Conservation (phyloP, 2,329 filamentous ascomycete genomes). For the Fusarium setosum region DNA sequence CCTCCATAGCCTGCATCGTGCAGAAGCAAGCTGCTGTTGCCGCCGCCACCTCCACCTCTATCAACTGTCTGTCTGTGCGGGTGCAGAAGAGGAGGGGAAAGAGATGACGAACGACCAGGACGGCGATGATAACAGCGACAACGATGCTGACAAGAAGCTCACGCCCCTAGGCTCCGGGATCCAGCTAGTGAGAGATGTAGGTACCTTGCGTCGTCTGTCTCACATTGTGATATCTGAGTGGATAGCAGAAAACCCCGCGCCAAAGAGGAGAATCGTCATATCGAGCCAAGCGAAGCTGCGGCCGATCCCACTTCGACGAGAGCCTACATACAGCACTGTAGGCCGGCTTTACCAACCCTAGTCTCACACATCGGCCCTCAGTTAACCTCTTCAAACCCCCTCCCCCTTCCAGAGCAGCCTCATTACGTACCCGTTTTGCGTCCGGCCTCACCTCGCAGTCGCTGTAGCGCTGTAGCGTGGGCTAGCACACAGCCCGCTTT, state of each 20-base stretch:
- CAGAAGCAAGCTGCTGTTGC: constrained; percentile 8
- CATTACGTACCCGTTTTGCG: constrained; percentile 33
- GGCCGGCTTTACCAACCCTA: constrained; percentile 18
- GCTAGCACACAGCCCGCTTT: constrained; percentile 4
- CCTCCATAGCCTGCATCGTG: constrained; percentile 6
- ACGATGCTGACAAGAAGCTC: constrained; percentile 13
- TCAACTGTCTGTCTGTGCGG: constrained; percentile 14
- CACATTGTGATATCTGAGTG: constrained; percentile 35
- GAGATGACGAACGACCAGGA: constrained; percentile 4
- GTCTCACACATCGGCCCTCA: constrained; percentile 13
- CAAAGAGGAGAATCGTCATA: constrained; percentile 16
- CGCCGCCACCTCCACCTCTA: constrained; percentile 14
- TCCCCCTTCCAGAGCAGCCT: constrained; percentile 22
- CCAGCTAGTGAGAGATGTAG: constrained; percentile 23
- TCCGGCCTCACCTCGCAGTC: constrained; percentile 10
- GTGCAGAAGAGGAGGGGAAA: neutral
- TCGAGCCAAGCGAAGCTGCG: constrained; percentile 29
- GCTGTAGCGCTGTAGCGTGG: neutral
- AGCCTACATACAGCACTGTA: too few species aligned
- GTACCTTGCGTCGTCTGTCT: constrained; percentile 31
- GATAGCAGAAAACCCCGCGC: constrained; percentile 33
- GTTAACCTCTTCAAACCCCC: constrained; percentile 12
- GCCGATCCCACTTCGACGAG: constrained; percentile 29
- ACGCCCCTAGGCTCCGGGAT: constrained; percentile 25
- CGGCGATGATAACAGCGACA: neutral